Conservation (phyloP, 2,329 filamentous ascomycete genomes). For the Trichoderma asperellum region DNA sequence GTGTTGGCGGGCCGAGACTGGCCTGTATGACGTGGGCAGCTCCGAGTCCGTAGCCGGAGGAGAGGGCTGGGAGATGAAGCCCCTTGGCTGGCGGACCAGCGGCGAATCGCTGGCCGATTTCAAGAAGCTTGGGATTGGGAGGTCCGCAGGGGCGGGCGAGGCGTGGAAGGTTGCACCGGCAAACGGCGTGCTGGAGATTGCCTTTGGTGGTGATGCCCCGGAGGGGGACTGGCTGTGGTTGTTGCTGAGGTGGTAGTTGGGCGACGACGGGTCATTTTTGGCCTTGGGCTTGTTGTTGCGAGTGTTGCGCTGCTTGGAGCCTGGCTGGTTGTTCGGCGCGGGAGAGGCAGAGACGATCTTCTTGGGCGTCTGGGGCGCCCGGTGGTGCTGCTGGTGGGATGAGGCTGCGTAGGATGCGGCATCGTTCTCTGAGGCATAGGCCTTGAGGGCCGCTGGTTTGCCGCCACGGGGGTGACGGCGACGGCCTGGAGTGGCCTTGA, state of each 20-base stretch:
- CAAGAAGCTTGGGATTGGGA: constrained; percentile 87
- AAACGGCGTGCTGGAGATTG: constrained; percentile 65
- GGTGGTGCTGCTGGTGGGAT: constrained; percentile 28
- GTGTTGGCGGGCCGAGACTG: constrained; percentile 40
- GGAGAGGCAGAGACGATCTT: constrained; percentile 47
- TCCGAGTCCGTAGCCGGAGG: constrained; percentile 58
- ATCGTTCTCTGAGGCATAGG: constrained; percentile 65
- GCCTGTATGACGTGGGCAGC: constrained; percentile 51
- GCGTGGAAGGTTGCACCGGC: constrained; percentile 94
- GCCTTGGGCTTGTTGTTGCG: constrained; percentile 40
- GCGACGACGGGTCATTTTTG: constrained; percentile 45
- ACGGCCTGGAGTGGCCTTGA: constrained; percentile 43
- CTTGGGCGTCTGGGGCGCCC: constrained; percentile 52
- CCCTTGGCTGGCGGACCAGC: constrained; percentile 43
- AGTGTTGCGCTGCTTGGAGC: constrained; percentile 40
- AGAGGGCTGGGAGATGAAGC: constrained; percentile 48
- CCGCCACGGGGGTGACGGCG: constrained; percentile 47
- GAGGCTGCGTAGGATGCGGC: constrained; percentile 39
- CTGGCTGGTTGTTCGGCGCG: constrained; percentile 37
- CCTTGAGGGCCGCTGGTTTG: constrained; percentile 52
- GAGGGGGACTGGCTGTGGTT: constrained; percentile 51
- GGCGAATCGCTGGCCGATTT: constrained; percentile 73
- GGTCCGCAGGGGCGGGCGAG: constrained; percentile 85
- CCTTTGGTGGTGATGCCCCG: constrained; percentile 49
- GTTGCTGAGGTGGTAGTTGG: constrained; percentile 46